phyloP scores from a whole-genome alignment of 345 rosid species.

The Anastatica hierochuntica region DNA sequence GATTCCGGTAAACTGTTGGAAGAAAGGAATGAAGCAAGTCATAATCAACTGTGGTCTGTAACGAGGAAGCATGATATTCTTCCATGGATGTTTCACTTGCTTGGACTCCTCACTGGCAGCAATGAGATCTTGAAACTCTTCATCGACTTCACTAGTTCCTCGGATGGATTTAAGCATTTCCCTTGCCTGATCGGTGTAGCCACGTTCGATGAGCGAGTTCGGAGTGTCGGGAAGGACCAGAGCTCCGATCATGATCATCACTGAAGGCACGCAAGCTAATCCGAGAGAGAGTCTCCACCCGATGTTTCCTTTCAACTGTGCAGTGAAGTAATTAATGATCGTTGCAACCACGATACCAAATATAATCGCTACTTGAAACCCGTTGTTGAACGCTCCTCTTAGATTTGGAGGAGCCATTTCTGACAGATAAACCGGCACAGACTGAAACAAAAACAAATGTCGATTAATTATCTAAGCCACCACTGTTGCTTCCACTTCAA shows the following conservation, averaged over 20 bases:
- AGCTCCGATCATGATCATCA: constrained; percentile 61
- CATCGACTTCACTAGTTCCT: constrained; percentile 41
- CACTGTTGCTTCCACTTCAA: no score
- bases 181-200: constrained; percentile 45
- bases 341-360: constrained; percentile 60
- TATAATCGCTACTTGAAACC: constrained; percentile 68
- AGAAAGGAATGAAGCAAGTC: no score
- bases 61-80: constrained; percentile 36
- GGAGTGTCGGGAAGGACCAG: constrained; percentile 66
- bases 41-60: constrained; percentile 60
- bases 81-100: constrained; percentile 54
- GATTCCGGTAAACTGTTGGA: no score
- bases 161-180: constrained; percentile 46
- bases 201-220: constrained; percentile 64
- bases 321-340: constrained; percentile 52
- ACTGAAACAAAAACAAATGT: no score
- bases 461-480: no score
- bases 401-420: constrained; percentile 74
- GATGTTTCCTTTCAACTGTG: constrained; percentile 40
- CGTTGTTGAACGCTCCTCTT: constrained; percentile 73
- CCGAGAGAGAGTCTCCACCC: constrained; percentile 73
- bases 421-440: constrained; percentile 66
- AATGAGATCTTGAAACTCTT: constrained; percentile 52
- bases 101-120: constrained; percentile 55
- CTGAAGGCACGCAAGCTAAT: constrained; percentile 55